Conservation (phyloP, 257 asterid genomes). For the Ophiorrhiza pumila region DNA sequence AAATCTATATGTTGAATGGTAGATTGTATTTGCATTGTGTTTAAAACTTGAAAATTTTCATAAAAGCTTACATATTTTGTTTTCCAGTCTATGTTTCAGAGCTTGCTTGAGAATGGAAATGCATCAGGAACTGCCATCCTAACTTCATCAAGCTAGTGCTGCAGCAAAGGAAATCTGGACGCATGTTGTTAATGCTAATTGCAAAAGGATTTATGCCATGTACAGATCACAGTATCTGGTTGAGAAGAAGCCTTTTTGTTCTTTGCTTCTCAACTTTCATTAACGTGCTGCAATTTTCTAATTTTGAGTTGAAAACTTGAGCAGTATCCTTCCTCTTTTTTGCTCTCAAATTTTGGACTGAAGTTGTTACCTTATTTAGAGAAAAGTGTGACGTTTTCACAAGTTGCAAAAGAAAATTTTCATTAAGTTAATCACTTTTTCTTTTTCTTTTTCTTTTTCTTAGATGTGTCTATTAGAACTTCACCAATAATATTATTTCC, state of each 20-base stretch:
- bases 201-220: neutral
- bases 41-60: neutral
- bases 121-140: slow-evolving; percentile 46
- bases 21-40: neutral
- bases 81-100: slow-evolving; percentile 49
- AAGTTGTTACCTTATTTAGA: too few relatives aligned
- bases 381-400: too few relatives aligned
- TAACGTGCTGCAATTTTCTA: neutral
- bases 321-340: neutral
- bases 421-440: too few relatives aligned
- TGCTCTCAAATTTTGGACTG: neutral
- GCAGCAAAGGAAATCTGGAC: neutral
- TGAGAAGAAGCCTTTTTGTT: slow-evolving; percentile 4
- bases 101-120: slow-evolving; percentile 49
- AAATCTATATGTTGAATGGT: neutral
- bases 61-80: slow-evolving; percentile 8
- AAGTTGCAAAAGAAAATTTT: too few relatives aligned
- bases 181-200: neutral
- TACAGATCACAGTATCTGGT: neutral
- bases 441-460: too few relatives aligned
- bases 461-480: too few relatives aligned
- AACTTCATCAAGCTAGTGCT: slow-evolving; percentile 38
- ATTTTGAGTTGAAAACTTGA: neutral
- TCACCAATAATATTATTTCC: too few relatives aligned
- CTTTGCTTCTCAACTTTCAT: neutral